These are phyloP conservation scores for Obelidium mucronatum DNA, from an alignment of 192 early-diverging fungal genomes.

Conservation along the genomic window DNA sequence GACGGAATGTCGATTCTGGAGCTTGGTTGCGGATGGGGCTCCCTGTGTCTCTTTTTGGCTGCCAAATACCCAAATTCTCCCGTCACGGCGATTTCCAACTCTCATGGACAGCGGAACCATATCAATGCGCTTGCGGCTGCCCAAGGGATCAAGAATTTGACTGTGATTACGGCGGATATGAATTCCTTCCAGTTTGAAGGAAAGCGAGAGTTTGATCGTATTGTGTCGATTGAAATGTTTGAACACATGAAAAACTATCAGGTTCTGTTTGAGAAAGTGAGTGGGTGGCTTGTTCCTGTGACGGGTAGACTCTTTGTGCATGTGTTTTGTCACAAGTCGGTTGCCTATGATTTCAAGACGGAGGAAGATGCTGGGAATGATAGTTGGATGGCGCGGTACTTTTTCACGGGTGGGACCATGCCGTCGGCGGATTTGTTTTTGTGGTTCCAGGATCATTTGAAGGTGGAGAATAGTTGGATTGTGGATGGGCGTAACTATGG, in stretches of 20 bases:
- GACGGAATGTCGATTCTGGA: conserved; percentile 69
- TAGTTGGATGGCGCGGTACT: conserved; percentile 63
- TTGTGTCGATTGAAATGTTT: conserved; percentile 65
- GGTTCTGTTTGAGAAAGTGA: conserved; percentile 59
- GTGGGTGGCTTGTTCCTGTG: conserved; percentile 60
- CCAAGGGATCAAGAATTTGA: conserved; percentile 59
- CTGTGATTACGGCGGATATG: conserved; percentile 64
- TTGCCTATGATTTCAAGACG: conserved; percentile 67
- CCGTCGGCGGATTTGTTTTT: conserved; percentile 60
- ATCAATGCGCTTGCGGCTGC: conserved; percentile 50
- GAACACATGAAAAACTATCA: conserved; percentile 68
- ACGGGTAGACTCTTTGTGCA: conserved; percentile 71
- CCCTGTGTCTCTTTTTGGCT: conserved; percentile 61
- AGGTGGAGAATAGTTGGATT: conserved; percentile 65
- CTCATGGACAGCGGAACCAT: conserved; percentile 58
- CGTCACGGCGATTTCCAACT: conserved; percentile 69
- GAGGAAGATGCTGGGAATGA: conserved; percentile 50
- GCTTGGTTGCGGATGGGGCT: conserved; percentile 73
- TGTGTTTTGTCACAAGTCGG: conserved; percentile 60
- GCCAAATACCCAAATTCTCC: conserved; percentile 64
- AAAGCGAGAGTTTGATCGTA: conserved; percentile 55
- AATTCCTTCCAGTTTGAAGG: conserved; percentile 54
- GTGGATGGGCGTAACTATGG: conserved; percentile 67
- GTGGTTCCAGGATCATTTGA: conserved; percentile 65
- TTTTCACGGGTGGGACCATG: conserved; percentile 73